Conservation (phyloP, 1,284 basidiomycete species). For the Apiotrichum montevideense region DNA sequence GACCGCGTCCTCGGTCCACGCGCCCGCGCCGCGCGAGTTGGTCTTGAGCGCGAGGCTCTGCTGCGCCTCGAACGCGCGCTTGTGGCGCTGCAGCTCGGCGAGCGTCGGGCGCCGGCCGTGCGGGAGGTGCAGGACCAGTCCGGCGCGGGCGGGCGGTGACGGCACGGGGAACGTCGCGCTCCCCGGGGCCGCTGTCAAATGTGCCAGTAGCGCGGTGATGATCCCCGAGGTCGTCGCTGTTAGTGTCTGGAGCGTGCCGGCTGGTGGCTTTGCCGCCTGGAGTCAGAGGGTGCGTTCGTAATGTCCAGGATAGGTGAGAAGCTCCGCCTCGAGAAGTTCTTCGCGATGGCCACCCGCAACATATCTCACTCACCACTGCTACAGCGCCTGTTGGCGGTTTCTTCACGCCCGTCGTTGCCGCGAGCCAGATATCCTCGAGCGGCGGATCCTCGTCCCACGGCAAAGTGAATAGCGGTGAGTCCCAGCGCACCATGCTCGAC, state of each 20-base stretch:
- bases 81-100: slow-evolving; percentile 75
- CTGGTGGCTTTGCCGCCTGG: slow-evolving; percentile 68
- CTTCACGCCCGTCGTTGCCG: slow-evolving; percentile 67
- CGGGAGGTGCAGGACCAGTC: slow-evolving; percentile 50
- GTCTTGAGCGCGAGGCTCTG: slow-evolving; percentile 82
- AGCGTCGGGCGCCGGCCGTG: slow-evolving; percentile 67
- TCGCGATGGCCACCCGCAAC: not conserved
- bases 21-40: slow-evolving; percentile 72
- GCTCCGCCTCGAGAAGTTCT: not conserved
- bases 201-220: slow-evolving; percentile 60
- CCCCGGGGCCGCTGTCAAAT: slow-evolving; percentile 52
- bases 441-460: slow-evolving; percentile 65
- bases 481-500: slow-evolving; percentile 94
- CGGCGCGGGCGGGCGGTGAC: slow-evolving; percentile 48
- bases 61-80: slow-evolving; percentile 77
- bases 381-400: slow-evolving; percentile 86
- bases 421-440: slow-evolving; percentile 68
- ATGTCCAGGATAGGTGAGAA: not conserved
- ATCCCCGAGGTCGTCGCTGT: slow-evolving; percentile 64
- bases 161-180: slow-evolving; percentile 54
- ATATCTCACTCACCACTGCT: slow-evolving; percentile 55
- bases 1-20: slow-evolving; percentile 69
- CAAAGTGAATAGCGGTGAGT: slow-evolving; percentile 85
- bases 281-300: slow-evolving; percentile 9
- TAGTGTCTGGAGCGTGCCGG: slow-evolving; percentile 70